These are phyloP conservation scores for Ophiostoma himal-ulmi DNA, from an alignment of 2,329 filamentous ascomycete genomes.

Conservation along the genomic window DNA sequence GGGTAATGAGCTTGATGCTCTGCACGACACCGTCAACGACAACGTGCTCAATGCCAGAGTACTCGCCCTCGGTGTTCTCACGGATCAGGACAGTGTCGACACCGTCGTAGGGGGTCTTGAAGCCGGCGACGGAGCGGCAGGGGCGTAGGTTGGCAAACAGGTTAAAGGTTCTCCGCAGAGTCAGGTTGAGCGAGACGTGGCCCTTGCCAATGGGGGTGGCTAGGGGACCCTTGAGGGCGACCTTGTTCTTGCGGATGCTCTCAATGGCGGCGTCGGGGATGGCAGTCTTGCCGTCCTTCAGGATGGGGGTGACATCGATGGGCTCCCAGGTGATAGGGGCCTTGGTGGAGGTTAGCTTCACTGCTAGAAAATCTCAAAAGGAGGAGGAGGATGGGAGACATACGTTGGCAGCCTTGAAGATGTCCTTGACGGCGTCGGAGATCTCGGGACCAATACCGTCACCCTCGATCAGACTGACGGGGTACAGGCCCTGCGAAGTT, in stretches of 20 bases:
- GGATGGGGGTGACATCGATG: conserved; percentile 86
- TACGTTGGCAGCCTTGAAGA: conserved; percentile 92
- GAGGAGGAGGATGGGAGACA: conserved; percentile 25
- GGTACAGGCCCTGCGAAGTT: conserved; percentile 72
- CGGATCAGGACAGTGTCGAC: conserved; percentile 97
- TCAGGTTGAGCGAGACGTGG: conserved; percentile 97
- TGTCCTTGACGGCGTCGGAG: conserved; percentile 95
- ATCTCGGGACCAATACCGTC: conserved; percentile 99
- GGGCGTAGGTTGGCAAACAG: conserved; percentile 98
- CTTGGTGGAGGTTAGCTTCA: conserved; percentile 42
- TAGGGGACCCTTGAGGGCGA: conserved; percentile 95
- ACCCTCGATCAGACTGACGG: conserved; percentile 95
- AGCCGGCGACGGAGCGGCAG: conserved; percentile 93
- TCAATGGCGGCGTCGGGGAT: conserved; percentile 90
- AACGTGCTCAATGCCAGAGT: conserved; percentile 97
- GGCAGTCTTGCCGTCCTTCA: conserved; percentile 92
- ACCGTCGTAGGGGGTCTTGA: conserved; percentile 96
- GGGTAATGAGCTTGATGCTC: conserved; percentile 99
- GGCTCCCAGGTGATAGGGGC: conserved; percentile 94
- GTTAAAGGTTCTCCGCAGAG: conserved; percentile 97
- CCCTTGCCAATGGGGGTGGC: conserved; percentile 98
- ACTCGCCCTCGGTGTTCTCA: conserved; percentile 99
- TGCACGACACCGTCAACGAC: conserved; percentile 97
- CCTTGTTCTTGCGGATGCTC: conserved; percentile 91
- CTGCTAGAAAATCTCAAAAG: background rate